These are phyloP conservation scores for Penicillium sp. DNA, from an alignment of 2,329 filamentous ascomycete genomes.

Conservation along the genomic window DNA sequence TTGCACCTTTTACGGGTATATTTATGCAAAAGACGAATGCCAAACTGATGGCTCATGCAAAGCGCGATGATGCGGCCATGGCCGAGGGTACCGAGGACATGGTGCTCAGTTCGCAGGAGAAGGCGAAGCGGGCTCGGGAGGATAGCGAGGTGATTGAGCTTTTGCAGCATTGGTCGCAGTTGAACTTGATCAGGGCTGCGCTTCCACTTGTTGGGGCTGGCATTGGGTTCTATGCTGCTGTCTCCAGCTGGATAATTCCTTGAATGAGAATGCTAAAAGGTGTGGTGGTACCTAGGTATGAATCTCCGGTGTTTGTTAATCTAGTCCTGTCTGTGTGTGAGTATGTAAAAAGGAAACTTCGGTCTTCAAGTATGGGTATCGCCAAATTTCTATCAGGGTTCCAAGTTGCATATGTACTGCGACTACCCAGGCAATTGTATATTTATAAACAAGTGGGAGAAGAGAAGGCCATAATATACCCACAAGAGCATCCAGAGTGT, in stretches of 20 bases:
- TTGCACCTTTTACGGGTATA: slow-evolving; percentile 23
- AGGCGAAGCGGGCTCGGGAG: slow-evolving; percentile 14
- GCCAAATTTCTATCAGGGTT: slow-evolving; percentile 7
- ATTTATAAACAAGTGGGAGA: slow-evolving; percentile 4
- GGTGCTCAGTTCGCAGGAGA: slow-evolving; percentile 15
- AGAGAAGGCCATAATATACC: neutral
- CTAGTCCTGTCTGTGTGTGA: neutral
- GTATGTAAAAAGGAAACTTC: neutral
- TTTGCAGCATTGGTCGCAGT: slow-evolving; percentile 17
- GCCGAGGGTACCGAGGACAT: slow-evolving; percentile 18
- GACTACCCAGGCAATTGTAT: neutral
- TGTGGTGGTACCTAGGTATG: neutral
- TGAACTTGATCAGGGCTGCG: slow-evolving; percentile 20
- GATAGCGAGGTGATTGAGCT: slow-evolving; percentile 15
- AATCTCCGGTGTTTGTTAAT: neutral
- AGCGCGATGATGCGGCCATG: slow-evolving; percentile 17
- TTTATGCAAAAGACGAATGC: slow-evolving; percentile 23
- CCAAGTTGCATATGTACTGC: neutral
- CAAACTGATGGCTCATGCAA: slow-evolving; percentile 20
- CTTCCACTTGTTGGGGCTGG: slow-evolving; percentile 22
- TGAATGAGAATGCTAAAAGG: neutral
- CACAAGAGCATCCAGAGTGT: neutral
- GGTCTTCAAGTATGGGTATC: slow-evolving; percentile 11
- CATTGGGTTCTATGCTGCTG: slow-evolving; percentile 18
- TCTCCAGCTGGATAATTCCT: slow-evolving; percentile 3